A percentile compares a stretch with the other conserved stretches of the same genome.
These are phyloP conservation scores for Picea sitchensis DNA, from an alignment of 75 land plant species.

Conservation along the genomic window DNA sequence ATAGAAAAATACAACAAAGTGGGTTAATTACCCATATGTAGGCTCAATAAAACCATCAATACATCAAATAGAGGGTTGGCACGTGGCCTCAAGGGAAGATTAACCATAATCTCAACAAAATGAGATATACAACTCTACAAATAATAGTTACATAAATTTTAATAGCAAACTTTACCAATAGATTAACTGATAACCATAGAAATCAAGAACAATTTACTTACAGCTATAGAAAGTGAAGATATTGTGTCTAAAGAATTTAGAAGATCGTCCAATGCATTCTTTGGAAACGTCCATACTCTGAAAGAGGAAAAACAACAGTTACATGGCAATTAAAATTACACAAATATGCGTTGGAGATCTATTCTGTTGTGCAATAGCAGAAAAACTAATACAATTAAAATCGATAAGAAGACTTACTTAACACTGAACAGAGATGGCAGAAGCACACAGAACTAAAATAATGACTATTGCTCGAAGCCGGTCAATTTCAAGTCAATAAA, in stretches of 20 bases:
- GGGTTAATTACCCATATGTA: too few species aligned
- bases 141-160: background rate
- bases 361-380: background rate
- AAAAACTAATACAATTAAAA: background rate
- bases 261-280: conserved; percentile 24
- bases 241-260: conserved; percentile 18
- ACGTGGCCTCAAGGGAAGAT: too few species aligned
- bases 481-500: background rate
- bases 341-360: background rate
- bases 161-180: too few species aligned
- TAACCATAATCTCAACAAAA: too few species aligned
- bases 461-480: background rate
- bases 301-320: background rate
- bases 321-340: background rate
- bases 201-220: conserved; percentile 12
- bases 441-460: background rate
- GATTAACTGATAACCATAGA: background rate
- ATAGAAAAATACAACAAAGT: too few species aligned
- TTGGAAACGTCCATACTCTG: conserved; percentile 40
- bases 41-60: too few species aligned
- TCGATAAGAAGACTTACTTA: background rate
- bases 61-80: too few species aligned
- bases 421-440: background rate
- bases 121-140: background rate
- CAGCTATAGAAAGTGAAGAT: conserved; percentile 21